phyloP scores from a whole-genome alignment of 2,329 filamentous ascomycete genomes.

The Tolypocladium pustulatum region DNA sequence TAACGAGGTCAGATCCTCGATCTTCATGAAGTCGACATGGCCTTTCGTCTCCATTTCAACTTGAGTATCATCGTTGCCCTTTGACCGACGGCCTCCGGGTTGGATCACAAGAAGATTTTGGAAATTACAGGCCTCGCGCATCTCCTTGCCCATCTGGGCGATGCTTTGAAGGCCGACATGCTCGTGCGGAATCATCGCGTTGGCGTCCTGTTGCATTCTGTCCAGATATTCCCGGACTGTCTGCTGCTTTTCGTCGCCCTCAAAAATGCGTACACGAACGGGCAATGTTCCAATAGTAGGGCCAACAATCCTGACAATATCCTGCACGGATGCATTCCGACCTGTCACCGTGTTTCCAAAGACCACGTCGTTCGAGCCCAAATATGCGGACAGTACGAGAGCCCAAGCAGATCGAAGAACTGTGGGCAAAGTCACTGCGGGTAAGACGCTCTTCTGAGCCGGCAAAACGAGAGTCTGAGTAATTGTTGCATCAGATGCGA shows the following conservation, averaged over 20 bases:
- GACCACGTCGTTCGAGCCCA: slow-evolving; percentile 9
- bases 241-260: slow-evolving; percentile 1
- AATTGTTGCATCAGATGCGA: background rate
- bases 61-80: background rate
- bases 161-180: slow-evolving; percentile 8
- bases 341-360: slow-evolving; percentile 16
- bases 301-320: slow-evolving; percentile 11
- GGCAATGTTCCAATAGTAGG: slow-evolving; percentile 11
- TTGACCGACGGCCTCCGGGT: background rate
- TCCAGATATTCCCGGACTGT: slow-evolving; percentile 6
- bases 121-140: slow-evolving; percentile 2
- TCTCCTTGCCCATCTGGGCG: background rate
- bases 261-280: slow-evolving; percentile 2
- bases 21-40: background rate
- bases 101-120: slow-evolving; percentile 1
- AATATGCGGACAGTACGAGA: slow-evolving; percentile 8
- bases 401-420: slow-evolving; percentile 18
- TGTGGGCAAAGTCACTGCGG: slow-evolving; percentile 6
- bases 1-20: background rate
- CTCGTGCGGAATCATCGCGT: slow-evolving; percentile 8
- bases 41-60: background rate
- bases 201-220: slow-evolving; percentile 8
- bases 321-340: slow-evolving; percentile 10
- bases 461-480: background rate
- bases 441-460: background rate